Evolutionary conservation across 2,329 filamentous ascomycete genomes (phyloP).

Genomic region (Aspergillaceae sp.): DNA sequence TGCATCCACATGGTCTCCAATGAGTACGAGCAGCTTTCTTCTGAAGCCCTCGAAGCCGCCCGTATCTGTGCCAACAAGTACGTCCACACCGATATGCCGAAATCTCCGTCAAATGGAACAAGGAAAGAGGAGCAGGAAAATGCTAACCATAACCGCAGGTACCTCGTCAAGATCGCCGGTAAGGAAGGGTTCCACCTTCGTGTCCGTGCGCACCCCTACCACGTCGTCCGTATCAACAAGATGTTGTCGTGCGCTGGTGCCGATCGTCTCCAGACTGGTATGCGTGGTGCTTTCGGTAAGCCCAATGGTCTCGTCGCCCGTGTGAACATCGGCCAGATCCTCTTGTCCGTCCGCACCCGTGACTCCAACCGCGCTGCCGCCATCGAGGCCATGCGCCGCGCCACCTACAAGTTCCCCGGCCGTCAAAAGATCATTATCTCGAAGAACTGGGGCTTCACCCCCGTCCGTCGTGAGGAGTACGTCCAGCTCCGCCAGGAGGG

Average conservation of each 20-base stretch:
- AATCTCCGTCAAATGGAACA: not conserved
- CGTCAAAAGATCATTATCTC: conserved; percentile 99
- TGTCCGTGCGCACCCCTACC: conserved; percentile 90
- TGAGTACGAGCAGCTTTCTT: conserved; percentile 99
- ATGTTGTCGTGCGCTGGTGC: conserved; percentile 99
- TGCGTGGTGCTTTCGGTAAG: conserved; percentile 99
- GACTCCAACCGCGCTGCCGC: conserved; percentile 85
- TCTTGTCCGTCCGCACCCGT: conserved; percentile 94
- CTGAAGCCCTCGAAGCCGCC: conserved; percentile 97
- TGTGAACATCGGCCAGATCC: conserved; percentile 99
- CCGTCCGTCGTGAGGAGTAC: conserved; percentile 95
- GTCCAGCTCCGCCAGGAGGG: conserved; percentile 88
- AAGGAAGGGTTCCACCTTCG: conserved; percentile 66
- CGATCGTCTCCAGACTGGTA: conserved; percentile 99
- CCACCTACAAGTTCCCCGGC: conserved; percentile 99
- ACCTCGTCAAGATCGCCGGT: conserved; percentile 60
- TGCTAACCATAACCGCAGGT: conserved; percentile 33
- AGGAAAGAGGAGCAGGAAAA: not conserved
- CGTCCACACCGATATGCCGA: conserved; percentile 13
- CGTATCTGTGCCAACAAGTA: conserved; percentile 99
- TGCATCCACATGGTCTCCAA: conserved; percentile 99
- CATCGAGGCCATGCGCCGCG: conserved; percentile 97
- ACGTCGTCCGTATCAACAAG: conserved; percentile 99
- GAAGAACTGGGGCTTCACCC: conserved; percentile 99
- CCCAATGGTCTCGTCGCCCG: conserved; percentile 97